These are phyloP conservation scores for Patellifolia procumbens DNA, from an alignment of 179 eudicot species.

Conservation along the genomic window DNA sequence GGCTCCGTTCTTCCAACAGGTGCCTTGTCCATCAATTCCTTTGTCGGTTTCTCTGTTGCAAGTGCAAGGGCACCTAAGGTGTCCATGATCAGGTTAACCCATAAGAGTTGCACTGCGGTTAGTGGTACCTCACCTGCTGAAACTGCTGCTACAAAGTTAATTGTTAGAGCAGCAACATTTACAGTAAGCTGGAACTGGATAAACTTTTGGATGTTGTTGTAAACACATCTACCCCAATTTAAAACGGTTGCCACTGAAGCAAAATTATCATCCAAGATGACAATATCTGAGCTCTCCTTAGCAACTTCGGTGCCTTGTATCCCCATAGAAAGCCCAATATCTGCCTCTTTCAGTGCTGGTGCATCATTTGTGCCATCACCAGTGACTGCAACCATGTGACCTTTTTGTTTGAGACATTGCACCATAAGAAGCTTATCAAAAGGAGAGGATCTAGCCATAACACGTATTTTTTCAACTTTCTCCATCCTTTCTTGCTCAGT, in stretches of 20 bases:
- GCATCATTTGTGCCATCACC: constrained; percentile 83
- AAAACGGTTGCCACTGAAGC: constrained; percentile 46
- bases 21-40: constrained; percentile 39
- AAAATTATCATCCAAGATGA: constrained; percentile 56
- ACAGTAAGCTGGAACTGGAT: constrained; percentile 74
- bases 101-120: constrained; percentile 52
- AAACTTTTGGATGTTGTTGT: constrained; percentile 67
- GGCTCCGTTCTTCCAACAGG: constrained; percentile 55
- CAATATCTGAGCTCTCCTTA: constrained; percentile 59
- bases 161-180: constrained; percentile 59
- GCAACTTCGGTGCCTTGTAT: constrained; percentile 75
- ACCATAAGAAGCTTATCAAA: constrained; percentile 40
- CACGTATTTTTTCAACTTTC: constrained; percentile 44
- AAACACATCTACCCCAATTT: constrained; percentile 73
- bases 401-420: background rate
- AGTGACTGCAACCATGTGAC: constrained; percentile 62
- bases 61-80: constrained; percentile 56
- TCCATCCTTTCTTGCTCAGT: constrained; percentile 45
- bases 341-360: constrained; percentile 75
- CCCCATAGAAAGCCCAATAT: constrained; percentile 80
- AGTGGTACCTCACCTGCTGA: constrained; percentile 63
- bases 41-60: constrained; percentile 49
- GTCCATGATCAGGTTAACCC: constrained; percentile 63
- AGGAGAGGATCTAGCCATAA: constrained; percentile 63
- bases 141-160: constrained; percentile 68